phyloP scores from a whole-genome alignment of 805 yeast genomes.

The Wickerhamomyces queroliae region DNA sequence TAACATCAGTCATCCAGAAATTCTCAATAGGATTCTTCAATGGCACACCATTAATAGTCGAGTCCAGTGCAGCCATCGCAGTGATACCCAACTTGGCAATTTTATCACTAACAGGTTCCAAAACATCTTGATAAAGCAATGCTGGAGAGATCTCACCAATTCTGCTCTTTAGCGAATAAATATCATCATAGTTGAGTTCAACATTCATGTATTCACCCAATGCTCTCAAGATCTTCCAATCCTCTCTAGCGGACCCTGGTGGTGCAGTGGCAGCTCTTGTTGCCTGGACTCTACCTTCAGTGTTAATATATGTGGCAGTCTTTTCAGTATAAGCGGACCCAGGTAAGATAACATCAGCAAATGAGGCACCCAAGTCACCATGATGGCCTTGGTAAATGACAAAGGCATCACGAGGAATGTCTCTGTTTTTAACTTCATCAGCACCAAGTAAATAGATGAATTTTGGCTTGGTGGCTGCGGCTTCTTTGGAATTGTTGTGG shows the following conservation, averaged over 20 bases:
- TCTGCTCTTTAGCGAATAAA: slow-evolving; percentile 60
- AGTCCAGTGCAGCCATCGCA: slow-evolving; percentile 30
- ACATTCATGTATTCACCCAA: slow-evolving; percentile 69
- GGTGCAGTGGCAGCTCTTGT: slow-evolving; percentile 85
- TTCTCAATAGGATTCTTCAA: slow-evolving; percentile 71
- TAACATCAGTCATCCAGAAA: slow-evolving; percentile 85
- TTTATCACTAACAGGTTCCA: slow-evolving; percentile 61
- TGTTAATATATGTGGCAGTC: slow-evolving; percentile 77
- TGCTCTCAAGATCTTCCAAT: slow-evolving; percentile 85
- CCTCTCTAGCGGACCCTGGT: slow-evolving; percentile 88
- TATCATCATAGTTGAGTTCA: slow-evolving; percentile 72
- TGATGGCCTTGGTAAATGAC: slow-evolving; percentile 90
- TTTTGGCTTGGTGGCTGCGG: slow-evolving; percentile 53
- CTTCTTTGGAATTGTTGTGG: slow-evolving; percentile 32
- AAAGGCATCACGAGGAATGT: slow-evolving; percentile 78
- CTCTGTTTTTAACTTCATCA: slow-evolving; percentile 64
- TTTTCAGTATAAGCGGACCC: slow-evolving; percentile 89
- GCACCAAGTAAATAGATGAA: slow-evolving; percentile 79
- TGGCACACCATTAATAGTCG: slow-evolving; percentile 36
- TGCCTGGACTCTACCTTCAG: slow-evolving; percentile 83
- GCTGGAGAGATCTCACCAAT: slow-evolving; percentile 77
- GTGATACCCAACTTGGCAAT: slow-evolving; percentile 53
- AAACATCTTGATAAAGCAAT: slow-evolving; percentile 64
- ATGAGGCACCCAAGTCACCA: slow-evolving; percentile 84
- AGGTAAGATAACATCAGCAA: slow-evolving; percentile 83